Conservation (phyloP, 2,329 filamentous ascomycete species). For the Verticillium alfalfae region DNA sequence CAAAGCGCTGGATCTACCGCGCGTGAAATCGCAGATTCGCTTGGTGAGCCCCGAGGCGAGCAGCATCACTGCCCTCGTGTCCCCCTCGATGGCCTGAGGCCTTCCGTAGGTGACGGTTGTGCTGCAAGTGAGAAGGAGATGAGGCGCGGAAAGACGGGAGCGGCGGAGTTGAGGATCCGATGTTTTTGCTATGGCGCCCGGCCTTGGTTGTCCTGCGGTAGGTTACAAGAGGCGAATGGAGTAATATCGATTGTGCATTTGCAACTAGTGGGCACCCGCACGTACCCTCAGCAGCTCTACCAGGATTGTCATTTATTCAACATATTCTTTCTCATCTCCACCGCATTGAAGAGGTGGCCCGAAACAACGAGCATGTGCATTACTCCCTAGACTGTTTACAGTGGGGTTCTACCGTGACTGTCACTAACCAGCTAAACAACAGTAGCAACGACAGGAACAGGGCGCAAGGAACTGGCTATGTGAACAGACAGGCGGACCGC, state of each 20-base stretch:
- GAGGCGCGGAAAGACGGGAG: background rate
- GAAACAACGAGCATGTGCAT: no score
- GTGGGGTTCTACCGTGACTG: no score
- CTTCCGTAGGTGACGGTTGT: background rate
- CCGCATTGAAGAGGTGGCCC: no score
- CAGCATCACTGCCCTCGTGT: conserved; percentile 8
- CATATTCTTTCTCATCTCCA: background rate
- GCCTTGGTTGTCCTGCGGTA: background rate
- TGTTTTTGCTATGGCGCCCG: background rate
- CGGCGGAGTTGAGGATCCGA: background rate
- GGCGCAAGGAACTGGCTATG: no score
- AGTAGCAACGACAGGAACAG: no score
- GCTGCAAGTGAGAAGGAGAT: background rate
- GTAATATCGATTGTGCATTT: background rate
- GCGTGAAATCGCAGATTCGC: conserved; percentile 7
- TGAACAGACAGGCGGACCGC: no score
- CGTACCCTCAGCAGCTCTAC: background rate
- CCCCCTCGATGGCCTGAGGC: background rate
- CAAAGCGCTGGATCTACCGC: conserved; percentile 10
- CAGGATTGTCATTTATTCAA: background rate
- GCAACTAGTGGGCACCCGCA: background rate
- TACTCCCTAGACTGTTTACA: no score
- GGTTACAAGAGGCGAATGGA: background rate
- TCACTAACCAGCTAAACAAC: no score
- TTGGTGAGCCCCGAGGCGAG: conserved; percentile 9